Conservation (phyloP, 2,329 filamentous ascomycete species). For the Fusarium multiceps region DNA sequence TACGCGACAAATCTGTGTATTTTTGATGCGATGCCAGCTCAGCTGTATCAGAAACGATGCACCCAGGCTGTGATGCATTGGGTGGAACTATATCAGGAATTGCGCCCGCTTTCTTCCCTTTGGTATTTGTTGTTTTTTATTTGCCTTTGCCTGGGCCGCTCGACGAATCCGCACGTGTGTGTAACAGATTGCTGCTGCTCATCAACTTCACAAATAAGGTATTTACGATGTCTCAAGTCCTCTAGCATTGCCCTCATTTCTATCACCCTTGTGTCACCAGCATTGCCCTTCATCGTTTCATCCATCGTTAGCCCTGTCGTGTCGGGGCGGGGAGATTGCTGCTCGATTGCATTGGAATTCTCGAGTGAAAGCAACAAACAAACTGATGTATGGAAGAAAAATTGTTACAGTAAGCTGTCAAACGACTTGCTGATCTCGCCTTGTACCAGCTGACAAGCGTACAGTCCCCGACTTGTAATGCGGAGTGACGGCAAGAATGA, state of each 20-base stretch:
- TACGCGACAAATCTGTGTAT: background rate
- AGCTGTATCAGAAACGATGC: background rate
- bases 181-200: background rate
- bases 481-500: background rate
- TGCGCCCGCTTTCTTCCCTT: background rate
- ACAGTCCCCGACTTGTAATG: background rate
- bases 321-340: background rate
- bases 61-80: background rate
- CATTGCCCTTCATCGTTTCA: background rate
- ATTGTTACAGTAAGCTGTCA: background rate
- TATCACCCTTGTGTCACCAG: background rate
- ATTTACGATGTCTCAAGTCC: background rate
- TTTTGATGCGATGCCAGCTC: background rate
- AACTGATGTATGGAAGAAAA: background rate
- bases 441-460: background rate
- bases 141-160: background rate
- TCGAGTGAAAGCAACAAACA: background rate
- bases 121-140: background rate
- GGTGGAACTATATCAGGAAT: background rate
- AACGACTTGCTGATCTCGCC: background rate
- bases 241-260: rapidly evolving
- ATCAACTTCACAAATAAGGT: background rate
- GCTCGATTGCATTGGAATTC: background rate
- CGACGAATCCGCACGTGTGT: background rate
- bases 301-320: background rate